A percentile compares a stretch with the other conserved stretches of the same genome.
Conservation (phyloP, 192 early-diverging fungal species). For the Mortierella claussenii region DNA sequence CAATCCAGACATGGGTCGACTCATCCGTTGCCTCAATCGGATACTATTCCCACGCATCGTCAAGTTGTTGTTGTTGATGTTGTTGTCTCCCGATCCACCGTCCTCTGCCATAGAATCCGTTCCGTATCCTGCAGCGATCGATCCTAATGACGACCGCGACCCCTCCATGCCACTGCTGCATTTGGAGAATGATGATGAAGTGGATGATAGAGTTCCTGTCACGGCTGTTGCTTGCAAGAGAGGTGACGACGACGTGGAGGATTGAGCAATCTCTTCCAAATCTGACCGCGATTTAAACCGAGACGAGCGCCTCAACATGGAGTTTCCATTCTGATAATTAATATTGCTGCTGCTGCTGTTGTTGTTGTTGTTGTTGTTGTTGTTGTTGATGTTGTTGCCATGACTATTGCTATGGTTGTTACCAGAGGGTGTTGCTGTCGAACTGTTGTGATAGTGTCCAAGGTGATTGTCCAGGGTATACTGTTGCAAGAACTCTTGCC, state of each 20-base stretch:
- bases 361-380: constrained; percentile 7
- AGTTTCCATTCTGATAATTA: constrained; percentile 19
- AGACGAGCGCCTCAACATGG: constrained; percentile 38
- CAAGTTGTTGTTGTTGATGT: background rate
- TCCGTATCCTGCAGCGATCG: constrained; percentile 26
- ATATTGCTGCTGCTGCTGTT: constrained; percentile 3
- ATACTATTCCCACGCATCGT: constrained; percentile 6
- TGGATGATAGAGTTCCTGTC: background rate
- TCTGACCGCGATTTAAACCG: constrained; percentile 50
- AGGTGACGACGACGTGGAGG: constrained; percentile 5
- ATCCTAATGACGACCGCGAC: background rate
- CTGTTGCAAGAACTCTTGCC: constrained; percentile 44
- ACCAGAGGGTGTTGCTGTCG: background rate
- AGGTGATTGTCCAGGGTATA: constrained; percentile 52
- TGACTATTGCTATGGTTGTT: background rate
- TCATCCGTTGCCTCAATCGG: constrained; percentile 32
- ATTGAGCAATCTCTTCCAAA: constrained; percentile 45
- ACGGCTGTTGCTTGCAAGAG: background rate
- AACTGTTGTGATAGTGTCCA: background rate
- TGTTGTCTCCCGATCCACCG: constrained; percentile 44
- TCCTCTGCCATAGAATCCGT: constrained; percentile 53
- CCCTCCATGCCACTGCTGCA: background rate
- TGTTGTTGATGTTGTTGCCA: constrained; percentile 9
- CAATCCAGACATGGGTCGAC: constrained; percentile 39
- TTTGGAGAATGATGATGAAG: constrained; percentile 2